Conservation (phyloP, 2,329 filamentous ascomycete species). For the Helotiales sp. region DNA sequence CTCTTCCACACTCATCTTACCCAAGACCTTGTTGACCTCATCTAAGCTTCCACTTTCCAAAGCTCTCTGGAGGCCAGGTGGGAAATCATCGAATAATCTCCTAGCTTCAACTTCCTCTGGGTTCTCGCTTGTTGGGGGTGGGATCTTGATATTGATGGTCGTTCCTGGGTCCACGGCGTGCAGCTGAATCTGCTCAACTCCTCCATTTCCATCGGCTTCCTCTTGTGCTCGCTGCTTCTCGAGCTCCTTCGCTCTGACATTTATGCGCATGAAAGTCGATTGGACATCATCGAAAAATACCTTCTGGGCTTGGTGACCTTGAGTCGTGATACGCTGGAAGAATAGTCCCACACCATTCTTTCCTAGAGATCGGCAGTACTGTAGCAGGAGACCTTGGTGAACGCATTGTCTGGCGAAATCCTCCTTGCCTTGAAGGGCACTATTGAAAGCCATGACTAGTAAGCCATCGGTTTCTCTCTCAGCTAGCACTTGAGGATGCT, state of each 20-base stretch:
- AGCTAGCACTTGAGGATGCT: conserved; percentile 76
- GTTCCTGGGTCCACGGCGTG: conserved; percentile 95
- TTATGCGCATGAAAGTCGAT: conserved; percentile 83
- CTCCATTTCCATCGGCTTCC: conserved; percentile 58
- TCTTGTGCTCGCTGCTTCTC: conserved; percentile 56
- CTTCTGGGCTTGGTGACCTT: conserved; percentile 85
- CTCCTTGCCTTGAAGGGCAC: conserved; percentile 75
- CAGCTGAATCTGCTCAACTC: conserved; percentile 94
- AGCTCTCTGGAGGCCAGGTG: conserved; percentile 79
- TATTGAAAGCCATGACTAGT: conserved; percentile 89
- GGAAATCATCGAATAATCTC: conserved; percentile 82
- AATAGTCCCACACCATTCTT: conserved; percentile 88
- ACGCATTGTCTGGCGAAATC: conserved; percentile 86
- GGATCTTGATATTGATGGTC: conserved; percentile 86
- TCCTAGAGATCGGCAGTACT: conserved; percentile 92
- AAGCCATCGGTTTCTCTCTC: conserved; percentile 92
- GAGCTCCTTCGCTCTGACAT: conserved; percentile 63
- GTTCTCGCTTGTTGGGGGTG: conserved; percentile 70
- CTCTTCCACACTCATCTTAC: conserved; percentile 86
- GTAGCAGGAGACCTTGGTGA: conserved; percentile 88
- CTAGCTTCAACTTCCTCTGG: conserved; percentile 67
- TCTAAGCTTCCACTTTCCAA: conserved; percentile 89
- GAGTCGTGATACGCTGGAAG: conserved; percentile 93
- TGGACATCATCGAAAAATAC: conserved; percentile 94
- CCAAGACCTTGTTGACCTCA: conserved; percentile 84